Base-by-base conservation (phyloP, 371 early-diverging fungal genomes). In the Circinella umbellata region DNA sequence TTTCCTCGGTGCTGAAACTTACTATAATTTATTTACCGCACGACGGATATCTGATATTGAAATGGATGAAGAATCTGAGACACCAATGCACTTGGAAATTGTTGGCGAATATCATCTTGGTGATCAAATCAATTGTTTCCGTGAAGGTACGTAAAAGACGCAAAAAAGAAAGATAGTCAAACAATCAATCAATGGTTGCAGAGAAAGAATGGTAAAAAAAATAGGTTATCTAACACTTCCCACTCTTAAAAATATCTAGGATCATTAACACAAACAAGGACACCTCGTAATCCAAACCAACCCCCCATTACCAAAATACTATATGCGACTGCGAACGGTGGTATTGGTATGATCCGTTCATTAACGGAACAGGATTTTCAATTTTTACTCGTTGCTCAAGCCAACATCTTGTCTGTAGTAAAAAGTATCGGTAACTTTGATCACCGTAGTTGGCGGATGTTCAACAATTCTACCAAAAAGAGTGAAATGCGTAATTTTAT, bases 71-170 rank as follows among this genome's bases (percentile, higher is more conserved):
- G 57, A 57, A 13, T 57, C 57, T 27, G 84, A 73, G 5, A 76
- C 80, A 6, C 72, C 76, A 13, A 73, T 85, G 38, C 76, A 84
- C 47, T 74, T 96, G 69, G 84, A 85, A 46, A 71, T 87, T 9
- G 74, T 79, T 64, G 95, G 91, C 10, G 84, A 88, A 69, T 94
- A 84, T 78, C 95, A 95, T 70, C 49, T 96, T 27, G 96, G 96
- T 17, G 94, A 95, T 67, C 73, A 83, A 38, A 81, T 98, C 72
- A 97, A 96, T 70, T 80, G 88, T 11, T 87, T 96, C 66, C 76
- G 88, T 48, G 76, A 80, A 49, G 96, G 93, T 86, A 27, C 27
- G 27, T 27, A 27, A 27, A 27, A 27, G 27, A 27, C 1, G 27
- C 27, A 80, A 64, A 49, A 4, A 42, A 1, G 6, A 55, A 1